Base-by-base conservation (phyloP, 2,329 filamentous ascomycete species). In the Coniochaeta sp. region DNA sequence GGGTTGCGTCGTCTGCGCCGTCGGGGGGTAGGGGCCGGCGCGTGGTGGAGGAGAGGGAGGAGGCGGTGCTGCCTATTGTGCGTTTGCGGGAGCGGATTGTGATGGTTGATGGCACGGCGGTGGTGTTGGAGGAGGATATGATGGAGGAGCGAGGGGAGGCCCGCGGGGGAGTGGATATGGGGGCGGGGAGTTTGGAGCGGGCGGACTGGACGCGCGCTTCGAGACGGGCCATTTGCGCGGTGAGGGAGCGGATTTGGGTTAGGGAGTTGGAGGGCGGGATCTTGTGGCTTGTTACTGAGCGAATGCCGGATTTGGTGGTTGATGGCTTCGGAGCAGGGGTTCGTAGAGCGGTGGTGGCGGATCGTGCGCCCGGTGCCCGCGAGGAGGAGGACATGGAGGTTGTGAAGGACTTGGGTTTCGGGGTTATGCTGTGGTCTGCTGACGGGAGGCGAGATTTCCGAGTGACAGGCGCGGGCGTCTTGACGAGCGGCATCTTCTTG, bases 181-280 rank as follows among this genome's bases (percentile, higher is more conserved):
- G 89, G 1, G 87, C 89, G 2, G 94, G 94, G 18, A 99, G 80
- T 69, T 94, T 96, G 33, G 92, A 96, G 59, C 91, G 85, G 16
- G 87, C 94, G 22, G 86, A 90, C 55, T 97, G 91, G 9, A 99
- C 92, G 42, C 94, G 83, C 56, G 94, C 89, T 67, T 97, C 94
- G 55, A 99, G 84, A 59, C 90, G 89, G 69, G 96, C 90, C 91
- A 97, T 96, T 71, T 97, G 94, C 26, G 90, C 91, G 53, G 95
- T 96, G 57, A 99, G 83, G 27, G 86, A 87, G 57, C 92, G 89
- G 63, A 99, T 95, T 66, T 99, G 94, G 58, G 88, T 87, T 48
- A 99, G 81, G 2, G 94, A 97, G 56, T 75, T 82, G 55, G 77
- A 84, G 50, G 76, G 73, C 24, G 81, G 78, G 33, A 82, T 59